These are phyloP conservation scores for Gloeopeniophorella convolvens DNA, from an alignment of 768 basidiomycete species.

Conservation along the genomic window DNA sequence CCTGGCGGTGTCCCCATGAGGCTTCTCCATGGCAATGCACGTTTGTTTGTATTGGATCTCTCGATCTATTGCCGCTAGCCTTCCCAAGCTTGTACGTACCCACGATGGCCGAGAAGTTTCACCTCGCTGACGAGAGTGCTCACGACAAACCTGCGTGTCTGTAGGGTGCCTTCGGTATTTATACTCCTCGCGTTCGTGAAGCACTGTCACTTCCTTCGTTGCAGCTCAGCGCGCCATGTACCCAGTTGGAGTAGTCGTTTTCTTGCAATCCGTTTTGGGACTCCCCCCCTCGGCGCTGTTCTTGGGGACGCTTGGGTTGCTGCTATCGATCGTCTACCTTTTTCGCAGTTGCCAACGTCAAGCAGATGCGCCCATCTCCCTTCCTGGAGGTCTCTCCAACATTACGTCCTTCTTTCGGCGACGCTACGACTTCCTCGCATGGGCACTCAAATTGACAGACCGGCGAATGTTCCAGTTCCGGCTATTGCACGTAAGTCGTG, in stretches of 20 bases:
- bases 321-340: slow-evolving; percentile 10
- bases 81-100: slow-evolving; percentile 1
- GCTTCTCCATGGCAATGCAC: background rate
- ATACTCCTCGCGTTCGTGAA: background rate
- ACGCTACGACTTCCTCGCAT: slow-evolving; percentile 67
- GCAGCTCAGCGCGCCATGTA: slow-evolving; percentile 30
- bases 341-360: slow-evolving; percentile 1
- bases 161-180: slow-evolving; percentile 1
- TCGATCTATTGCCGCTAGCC: slow-evolving; percentile 2
- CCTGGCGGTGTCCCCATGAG: background rate
- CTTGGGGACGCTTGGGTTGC: slow-evolving; percentile 24
- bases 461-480: slow-evolving; percentile 64
- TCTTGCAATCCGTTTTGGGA: slow-evolving; percentile 23
- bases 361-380: slow-evolving; percentile 40
- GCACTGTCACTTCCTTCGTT: background rate
- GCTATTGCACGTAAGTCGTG: slow-evolving; percentile 50
- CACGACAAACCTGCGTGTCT: background rate
- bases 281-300: slow-evolving; percentile 13
- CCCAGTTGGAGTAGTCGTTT: slow-evolving; percentile 36
- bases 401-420: slow-evolving; percentile 62
- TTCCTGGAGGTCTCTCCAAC: slow-evolving; percentile 54
- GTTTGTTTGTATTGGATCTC: slow-evolving; percentile 8
- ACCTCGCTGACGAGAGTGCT: background rate
- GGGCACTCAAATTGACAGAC: slow-evolving; percentile 63
- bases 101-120: background rate